Evolutionary conservation across 345 rosid genomes (phyloP).

Genomic region (Psidium guajava): DNA sequence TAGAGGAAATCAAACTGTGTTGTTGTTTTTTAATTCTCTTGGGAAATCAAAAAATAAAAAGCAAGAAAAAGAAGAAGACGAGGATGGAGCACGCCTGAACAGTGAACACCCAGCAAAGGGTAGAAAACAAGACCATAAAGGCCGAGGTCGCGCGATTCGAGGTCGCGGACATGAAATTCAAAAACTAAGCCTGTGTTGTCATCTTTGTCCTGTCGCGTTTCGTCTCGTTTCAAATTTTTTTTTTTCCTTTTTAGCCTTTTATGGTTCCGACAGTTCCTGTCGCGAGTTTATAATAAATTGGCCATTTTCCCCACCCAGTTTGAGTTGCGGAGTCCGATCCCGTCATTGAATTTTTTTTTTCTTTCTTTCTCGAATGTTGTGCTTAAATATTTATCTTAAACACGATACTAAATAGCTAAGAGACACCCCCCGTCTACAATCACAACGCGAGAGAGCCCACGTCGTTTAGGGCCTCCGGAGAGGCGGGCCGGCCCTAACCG

Average conservation of each 20-base stretch:
- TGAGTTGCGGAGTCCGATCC: neutral
- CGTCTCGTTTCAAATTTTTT: neutral
- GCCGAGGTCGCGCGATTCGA: neutral
- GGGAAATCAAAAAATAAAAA: neutral
- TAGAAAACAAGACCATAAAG: neutral
- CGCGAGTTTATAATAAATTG: neutral
- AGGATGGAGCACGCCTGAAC: neutral
- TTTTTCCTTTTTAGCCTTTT: neutral
- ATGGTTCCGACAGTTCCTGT: neutral
- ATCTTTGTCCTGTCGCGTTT: neutral
- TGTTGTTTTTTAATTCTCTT: neutral
- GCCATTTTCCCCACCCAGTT: neutral
- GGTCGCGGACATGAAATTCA: neutral
- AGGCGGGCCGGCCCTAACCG: neutral
- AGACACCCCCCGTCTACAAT: neutral
- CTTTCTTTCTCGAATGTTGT: neutral
- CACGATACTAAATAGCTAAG: neutral
- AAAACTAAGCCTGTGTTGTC: neutral
- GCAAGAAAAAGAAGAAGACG: neutral
- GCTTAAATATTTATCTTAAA: neutral
- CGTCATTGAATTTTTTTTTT: neutral
- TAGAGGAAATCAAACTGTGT: too few species aligned
- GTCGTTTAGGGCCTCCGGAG: neutral
- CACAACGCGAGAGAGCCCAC: neutral
- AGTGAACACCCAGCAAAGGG: neutral